Base-by-base conservation (phyloP, 208 protist genomes). In the Acanthamoeba sp. region DNA sequence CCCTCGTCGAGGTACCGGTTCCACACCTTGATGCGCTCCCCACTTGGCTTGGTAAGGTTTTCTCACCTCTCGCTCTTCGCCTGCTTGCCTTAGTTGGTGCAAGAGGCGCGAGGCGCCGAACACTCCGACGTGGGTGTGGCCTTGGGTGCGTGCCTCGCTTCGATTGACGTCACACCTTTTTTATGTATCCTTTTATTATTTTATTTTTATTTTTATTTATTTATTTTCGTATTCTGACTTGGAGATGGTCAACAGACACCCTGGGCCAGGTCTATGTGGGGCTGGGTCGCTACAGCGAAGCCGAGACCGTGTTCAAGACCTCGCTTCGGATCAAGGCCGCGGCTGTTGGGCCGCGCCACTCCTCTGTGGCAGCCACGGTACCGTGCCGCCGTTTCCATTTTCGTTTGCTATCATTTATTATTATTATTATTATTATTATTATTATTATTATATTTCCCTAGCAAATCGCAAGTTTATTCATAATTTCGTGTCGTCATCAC, bases 261-360 rank as follows among this genome's bases (percentile, higher is more conserved):
- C 24, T 80, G 71, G 71, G 71, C 4, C 71, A 80, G 12, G 71
- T 80, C 38, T 80, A 80, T 38, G n/a, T 80, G 32, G 71, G 71
- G 6, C 38, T 80, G 34, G 40, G 71, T 0, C 71, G 71, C 4
- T 22, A 80, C 36, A n/a, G 34, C 40, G 71, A 80, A 45, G 71
- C 71, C 20, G 71, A 80, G 38, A 45, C 32, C 2, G 71, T 45
- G 10, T 80, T 80, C 36, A 80, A 40, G 12, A 24, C 45, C 40
- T 40, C 71, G 20, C 71, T 80, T 22, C 71, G 71, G 9, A 80
- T 80, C 71, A 80, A 80, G 29, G 32, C 32, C 22, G 71, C 32
- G 4, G 71, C 71, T 27, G 71, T 80, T 29, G 71, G 71, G 0
- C 71, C 71, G 40, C 71, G 71, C 32, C 71, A 80, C 40, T 80